Conservation (phyloP, 208 protist species). For the Trypanosoma brucei region DNA sequence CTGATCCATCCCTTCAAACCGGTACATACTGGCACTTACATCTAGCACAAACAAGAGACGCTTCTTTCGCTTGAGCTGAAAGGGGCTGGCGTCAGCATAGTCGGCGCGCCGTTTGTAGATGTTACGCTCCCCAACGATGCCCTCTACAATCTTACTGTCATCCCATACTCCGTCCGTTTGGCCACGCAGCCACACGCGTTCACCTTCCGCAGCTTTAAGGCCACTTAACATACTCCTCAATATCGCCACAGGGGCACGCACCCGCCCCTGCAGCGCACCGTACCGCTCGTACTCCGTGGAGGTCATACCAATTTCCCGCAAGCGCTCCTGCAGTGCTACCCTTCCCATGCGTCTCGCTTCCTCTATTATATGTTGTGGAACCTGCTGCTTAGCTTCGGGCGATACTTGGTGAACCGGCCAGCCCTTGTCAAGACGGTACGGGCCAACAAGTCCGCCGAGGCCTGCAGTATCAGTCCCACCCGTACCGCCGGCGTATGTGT, state of each 20-base stretch:
- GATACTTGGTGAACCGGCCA: constrained; percentile 82
- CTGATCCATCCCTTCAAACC: constrained; percentile 89
- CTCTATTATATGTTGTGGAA: constrained; percentile 71
- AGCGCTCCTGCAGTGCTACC: constrained; percentile 60
- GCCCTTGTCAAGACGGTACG: constrained; percentile 89
- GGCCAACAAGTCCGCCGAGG: constrained; percentile 80
- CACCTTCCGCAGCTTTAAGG: constrained; percentile 78
- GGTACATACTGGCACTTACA: constrained; percentile 91
- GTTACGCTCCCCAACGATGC: constrained; percentile 86
- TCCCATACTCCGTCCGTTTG: constrained; percentile 91
- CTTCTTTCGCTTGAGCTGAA: constrained; percentile 72
- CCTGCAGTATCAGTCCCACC: constrained; percentile 84
- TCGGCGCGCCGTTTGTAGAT: constrained; percentile 90
- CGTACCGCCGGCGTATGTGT: constrained; percentile 90
- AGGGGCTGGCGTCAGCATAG: constrained; percentile 54
- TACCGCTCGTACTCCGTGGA: constrained; percentile 64
- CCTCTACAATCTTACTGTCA: constrained; percentile 89
- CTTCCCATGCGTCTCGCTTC: constrained; percentile 76
- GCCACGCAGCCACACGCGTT: constrained; percentile 80
- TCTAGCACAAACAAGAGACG: constrained; percentile 90
- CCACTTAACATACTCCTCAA: constrained; percentile 68
- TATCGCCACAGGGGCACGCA: constrained; percentile 53
- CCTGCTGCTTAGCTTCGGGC: constrained; percentile 82
- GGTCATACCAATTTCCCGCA: constrained; percentile 74
- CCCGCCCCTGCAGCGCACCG: constrained; percentile 50